Evolutionary conservation across 192 early-diverging fungal species (phyloP).

Genomic region (Pilobolus umbonatus): DNA sequence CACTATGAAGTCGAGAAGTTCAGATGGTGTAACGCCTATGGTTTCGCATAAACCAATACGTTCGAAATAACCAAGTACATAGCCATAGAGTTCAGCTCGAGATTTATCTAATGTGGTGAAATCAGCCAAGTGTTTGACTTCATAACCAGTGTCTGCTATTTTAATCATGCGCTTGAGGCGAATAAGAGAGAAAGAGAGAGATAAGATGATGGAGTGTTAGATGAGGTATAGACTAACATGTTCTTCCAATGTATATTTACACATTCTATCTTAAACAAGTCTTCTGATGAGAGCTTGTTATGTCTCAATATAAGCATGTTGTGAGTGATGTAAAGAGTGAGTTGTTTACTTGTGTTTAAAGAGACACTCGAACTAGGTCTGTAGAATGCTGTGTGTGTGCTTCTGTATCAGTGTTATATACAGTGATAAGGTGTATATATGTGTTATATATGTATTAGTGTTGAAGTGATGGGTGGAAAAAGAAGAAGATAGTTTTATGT

Average conservation of each 20-base stretch:
- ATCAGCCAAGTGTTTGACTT: constrained; percentile 31
- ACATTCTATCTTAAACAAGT: constrained; percentile 54
- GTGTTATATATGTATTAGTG: too few relatives aligned
- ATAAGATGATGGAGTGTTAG: background rate
- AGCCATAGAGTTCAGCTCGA: constrained; percentile 76
- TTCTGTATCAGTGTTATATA: too few relatives aligned
- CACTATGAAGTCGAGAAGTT: constrained; percentile 79
- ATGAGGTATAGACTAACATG: background rate
- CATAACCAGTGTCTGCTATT: constrained; percentile 38
- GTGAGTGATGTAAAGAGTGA: too few relatives aligned
- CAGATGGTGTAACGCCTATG: constrained; percentile 52
- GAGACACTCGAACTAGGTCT: too few relatives aligned
- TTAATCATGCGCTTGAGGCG: constrained; percentile 44
- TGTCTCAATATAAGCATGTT: constrained; percentile 44
- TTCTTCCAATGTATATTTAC: too few relatives aligned
- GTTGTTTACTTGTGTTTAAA: too few relatives aligned
- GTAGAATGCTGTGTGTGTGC: too few relatives aligned
- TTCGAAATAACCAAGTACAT: constrained; percentile 75
- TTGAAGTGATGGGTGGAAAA: too few relatives aligned
- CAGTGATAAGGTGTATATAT: too few relatives aligned
- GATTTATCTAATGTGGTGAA: constrained; percentile 65
- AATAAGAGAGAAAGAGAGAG: background rate
- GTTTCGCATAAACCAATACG: constrained; percentile 57
- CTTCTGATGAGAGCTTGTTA: constrained; percentile 46
- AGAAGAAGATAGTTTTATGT: too few relatives aligned